A percentile compares a stretch with the other conserved stretches of the same genome.
These are phyloP conservation scores for Eimeria brunetti DNA, from an alignment of 169 alveolate genomes.

Conservation along the genomic window DNA sequence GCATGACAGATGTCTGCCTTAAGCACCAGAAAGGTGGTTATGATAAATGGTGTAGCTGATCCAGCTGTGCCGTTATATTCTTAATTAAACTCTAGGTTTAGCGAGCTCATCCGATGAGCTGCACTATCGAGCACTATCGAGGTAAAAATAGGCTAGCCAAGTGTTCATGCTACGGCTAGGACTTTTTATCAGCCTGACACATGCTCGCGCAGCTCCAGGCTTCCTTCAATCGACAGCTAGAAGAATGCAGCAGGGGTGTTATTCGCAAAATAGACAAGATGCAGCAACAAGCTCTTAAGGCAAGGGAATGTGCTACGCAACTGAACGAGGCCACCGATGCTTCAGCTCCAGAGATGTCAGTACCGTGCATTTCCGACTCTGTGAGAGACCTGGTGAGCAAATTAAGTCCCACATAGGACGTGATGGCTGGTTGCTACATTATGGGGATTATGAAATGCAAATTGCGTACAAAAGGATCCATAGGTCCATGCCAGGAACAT, in stretches of 20 bases:
- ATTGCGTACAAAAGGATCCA: neutral
- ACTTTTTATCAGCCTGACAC: neutral
- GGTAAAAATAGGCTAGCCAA: neutral
- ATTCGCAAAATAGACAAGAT: conserved; percentile 55
- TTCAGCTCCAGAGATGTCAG: conserved; percentile 61
- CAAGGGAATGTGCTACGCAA: conserved; percentile 56
- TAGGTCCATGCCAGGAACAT: neutral
- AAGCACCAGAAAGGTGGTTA: neutral
- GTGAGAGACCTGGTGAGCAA: conserved; percentile 51
- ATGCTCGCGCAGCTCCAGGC: conserved; percentile 59
- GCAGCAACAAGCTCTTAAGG: conserved; percentile 69
- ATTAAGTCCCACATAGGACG: neutral
- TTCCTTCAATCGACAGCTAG: conserved; percentile 64
- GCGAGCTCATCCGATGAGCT: neutral
- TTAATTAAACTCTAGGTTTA: neutral
- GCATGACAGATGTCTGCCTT: neutral
- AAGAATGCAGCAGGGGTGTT: conserved; percentile 35
- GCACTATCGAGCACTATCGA: neutral
- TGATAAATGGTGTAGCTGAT: neutral
- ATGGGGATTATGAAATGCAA: neutral
- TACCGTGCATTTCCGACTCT: conserved; percentile 27
- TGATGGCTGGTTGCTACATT: neutral
- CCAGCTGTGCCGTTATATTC: neutral
- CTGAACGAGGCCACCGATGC: neutral
- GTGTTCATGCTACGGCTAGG: neutral